Evolutionary conservation across 305 asterid genomes (phyloP), one percentile per base, ranked within the genome.

Genomic region (Rubia tinctorum): DNA sequence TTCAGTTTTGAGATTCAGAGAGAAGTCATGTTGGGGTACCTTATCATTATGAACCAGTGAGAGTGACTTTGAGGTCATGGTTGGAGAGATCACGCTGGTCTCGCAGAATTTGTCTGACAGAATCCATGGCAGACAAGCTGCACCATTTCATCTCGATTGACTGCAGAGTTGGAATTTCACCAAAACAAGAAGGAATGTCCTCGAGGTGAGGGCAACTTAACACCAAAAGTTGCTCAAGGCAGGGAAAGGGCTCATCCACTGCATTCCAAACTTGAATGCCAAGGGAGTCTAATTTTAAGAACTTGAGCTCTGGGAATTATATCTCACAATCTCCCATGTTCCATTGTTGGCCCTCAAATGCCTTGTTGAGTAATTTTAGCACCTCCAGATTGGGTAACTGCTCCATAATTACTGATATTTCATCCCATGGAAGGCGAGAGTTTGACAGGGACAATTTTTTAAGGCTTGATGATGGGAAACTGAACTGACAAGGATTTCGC

Each of bases 371-470:
- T 49, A 49, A 13, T 49, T 49, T 49, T 12, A 49, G 56, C 15
- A 71, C 76, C 77, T 80, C 81, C 11, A 80, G 77, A 58, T 71
- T 77, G 6, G 77, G 79, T 39, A 81, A 23, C 14, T 58, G 66
- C 49, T 9, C 63, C 45, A 77, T 73, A 8, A 80, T 12, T 4
- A 56, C 10, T 2, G 75, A 68, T 55, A 77, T 70, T 1, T 62
- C 60, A 3, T 75, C 20, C 80, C 78, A 43, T 1, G 76, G 67
- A 18, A 78, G 39, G 13, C 34, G 63, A 17, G 70, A 55, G 13
- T 39, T 11, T 4, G 49, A 42, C 13, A 78, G n/a, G 42, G 73
- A 68, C 34, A 81, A 74, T 39, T 68, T 81, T 43, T 22, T 75
- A 0, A 81, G 43, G 23, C 7, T 70, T 62, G 23, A 8, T 0